Evolutionary conservation across 176 grass and related monocot species (phyloP).

Genomic region (Eragrostis curvula): DNA sequence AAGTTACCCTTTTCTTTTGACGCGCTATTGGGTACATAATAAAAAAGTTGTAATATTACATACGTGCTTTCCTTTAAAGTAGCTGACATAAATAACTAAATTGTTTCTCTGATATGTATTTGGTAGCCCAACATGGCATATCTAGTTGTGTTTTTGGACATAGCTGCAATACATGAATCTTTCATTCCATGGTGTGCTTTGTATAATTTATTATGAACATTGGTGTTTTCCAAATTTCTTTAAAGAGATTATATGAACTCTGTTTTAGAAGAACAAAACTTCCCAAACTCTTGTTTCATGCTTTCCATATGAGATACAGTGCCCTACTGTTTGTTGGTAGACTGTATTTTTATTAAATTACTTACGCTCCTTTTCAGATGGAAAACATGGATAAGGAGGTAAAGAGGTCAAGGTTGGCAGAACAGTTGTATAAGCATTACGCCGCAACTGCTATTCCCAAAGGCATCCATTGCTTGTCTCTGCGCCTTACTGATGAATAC

Average conservation of each 20-base stretch:
- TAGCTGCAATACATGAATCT: neutral
- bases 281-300: neutral
- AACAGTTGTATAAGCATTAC: conserved; percentile 89
- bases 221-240: conserved; percentile 6
- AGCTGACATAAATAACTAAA: neutral
- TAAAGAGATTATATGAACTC: conserved; percentile 13
- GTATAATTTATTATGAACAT: neutral
- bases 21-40: neutral
- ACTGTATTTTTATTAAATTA: conserved; percentile 26
- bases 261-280: conserved; percentile 17
- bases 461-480: conserved; percentile 90
- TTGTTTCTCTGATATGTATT: conserved; percentile 8
- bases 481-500: conserved; percentile 95
- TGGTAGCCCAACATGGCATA: neutral
- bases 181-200: conserved; percentile 5
- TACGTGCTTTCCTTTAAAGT: neutral
- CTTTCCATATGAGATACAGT: conserved; percentile 5
- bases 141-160: conserved; percentile 1
- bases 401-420: conserved; percentile 78
- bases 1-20: conserved; percentile 22
- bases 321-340: neutral
- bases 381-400: conserved; percentile 90
- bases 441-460: conserved; percentile 91
- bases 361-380: conserved; percentile 61
- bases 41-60: neutral